Base-by-base conservation (phyloP, 257 asterid genomes). In the Gentiana macrophylla region DNA sequence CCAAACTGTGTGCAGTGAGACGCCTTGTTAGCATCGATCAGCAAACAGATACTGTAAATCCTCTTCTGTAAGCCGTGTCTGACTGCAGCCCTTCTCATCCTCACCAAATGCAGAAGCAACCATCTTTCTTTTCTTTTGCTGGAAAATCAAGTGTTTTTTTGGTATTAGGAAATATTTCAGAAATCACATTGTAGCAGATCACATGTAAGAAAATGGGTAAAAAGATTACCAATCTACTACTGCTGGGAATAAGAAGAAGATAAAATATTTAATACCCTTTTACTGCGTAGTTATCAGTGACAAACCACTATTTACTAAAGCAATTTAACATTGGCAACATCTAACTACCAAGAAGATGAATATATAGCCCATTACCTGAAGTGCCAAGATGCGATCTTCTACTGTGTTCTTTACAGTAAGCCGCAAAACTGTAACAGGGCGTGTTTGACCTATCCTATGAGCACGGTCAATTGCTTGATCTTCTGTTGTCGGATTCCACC, bases 401-500 rank as follows among this genome's bases (percentile, higher is more conserved):
- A 91, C 98, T 43, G 98, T 91, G 65, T 91, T 94, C 72, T 81
- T 83, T 57, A 91, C 93, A 49, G 98, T 91, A 52, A 91, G 76
- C 34, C 97, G 94, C 56, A 73, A 82, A 70, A 91, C 98, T 41
- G 88, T 79, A 64, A 91, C 98, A 1, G 98, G 95, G 9, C 98
- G 94, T 12, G 73, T 83, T 80, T 91, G 98, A 37, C 98, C 97
- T 46, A 91, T 91, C 60, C 98, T 86, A 74, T 91, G 98, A 11
- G 98, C 98, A 65, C 98, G 67, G 65, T 91, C 98, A 41, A 91
- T 85, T 47, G 98, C 97, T 79, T 91, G 98, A 80, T 91, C 98
- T 76, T 91, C 98, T 38, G 98, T 91, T 1, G 97, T 87, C 37
- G 98, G 98, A 71, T 91, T 91, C 98, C 98, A 91, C 98, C 98